phyloP scores from a whole-genome alignment of 2,329 filamentous ascomycete species.

The Epichloe elymi region DNA sequence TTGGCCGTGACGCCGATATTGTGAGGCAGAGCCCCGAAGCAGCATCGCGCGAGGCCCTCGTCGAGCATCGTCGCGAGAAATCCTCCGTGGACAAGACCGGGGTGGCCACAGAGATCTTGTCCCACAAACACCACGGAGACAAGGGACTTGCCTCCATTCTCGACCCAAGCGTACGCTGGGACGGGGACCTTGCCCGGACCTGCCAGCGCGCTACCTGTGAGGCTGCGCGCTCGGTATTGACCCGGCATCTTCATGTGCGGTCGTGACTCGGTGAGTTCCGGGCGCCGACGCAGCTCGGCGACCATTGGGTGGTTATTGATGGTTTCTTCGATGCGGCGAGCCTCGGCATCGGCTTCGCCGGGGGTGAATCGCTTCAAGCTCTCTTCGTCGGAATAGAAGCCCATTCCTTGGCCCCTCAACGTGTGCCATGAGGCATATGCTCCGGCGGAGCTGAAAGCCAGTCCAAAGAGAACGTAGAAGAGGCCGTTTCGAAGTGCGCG shows the following conservation, averaged over 20 bases:
- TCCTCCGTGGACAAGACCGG: conserved; percentile 81
- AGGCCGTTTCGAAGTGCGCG: conserved; percentile 11
- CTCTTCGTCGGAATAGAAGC: conserved; percentile 49
- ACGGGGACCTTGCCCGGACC: conserved; percentile 67
- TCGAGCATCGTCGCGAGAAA: conserved; percentile 86
- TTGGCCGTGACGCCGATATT: conserved; percentile 79
- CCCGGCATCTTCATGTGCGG: conserved; percentile 79
- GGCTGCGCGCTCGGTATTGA: conserved; percentile 54
- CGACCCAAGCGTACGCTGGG: conserved; percentile 66
- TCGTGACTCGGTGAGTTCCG: conserved; percentile 59
- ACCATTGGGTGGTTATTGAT: conserved; percentile 69
- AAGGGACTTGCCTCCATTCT: conserved; percentile 54
- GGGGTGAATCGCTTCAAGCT: conserved; percentile 54
- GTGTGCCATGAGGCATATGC: conserved; percentile 23
- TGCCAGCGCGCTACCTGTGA: conserved; percentile 69
- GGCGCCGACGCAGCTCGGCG: conserved; percentile 50
- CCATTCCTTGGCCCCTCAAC: conserved; percentile 21
- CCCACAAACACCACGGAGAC: conserved; percentile 70
- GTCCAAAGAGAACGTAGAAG: conserved; percentile 15
- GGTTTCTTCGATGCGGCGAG: conserved; percentile 51
- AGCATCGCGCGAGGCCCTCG: conserved; percentile 77
- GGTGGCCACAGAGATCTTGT: conserved; percentile 71
- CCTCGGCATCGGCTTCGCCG: conserved; percentile 32
- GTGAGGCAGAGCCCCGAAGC: conserved; percentile 77
- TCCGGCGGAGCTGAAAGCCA: conserved; percentile 19